Base-by-base conservation (phyloP, 768 basidiomycete genomes). In the Russula compacta region DNA sequence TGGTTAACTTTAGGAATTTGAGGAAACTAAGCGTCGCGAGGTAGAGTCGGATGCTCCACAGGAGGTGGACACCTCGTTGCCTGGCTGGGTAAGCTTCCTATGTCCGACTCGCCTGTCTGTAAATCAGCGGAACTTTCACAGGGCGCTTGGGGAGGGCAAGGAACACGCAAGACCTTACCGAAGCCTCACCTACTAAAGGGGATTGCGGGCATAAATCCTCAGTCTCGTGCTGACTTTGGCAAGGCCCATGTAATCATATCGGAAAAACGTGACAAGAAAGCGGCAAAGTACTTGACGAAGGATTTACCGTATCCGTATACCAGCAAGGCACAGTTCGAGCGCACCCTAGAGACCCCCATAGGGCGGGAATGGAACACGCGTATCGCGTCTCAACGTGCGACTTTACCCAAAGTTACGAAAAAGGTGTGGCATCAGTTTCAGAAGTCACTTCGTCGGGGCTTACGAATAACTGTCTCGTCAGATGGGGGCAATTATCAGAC, bases 271-370 rank as follows among this genome's bases (percentile, higher is more conserved):
- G 95, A 98, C 76, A 92, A 92, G 76, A 97, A 97, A 71, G 94
- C 91, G 0, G 76, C 83, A 15, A 90, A 92, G 74, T 98, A 95
- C 71, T 79, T 85, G 61, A 84, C 93, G 57, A 89, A 89, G 72
- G 95, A 98, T 71, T 73, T 99, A 48, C 97, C 97, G 3, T 89
- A 88, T 73, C 97, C 95, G 3, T 98, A 93, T 70, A 98, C 95
- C 9, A 90, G 87, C 72, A 85, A 85, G 59, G 91, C 87, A 4
- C 97, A 98, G 76, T 98, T 88, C 69, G 94, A 97, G 74, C 83
- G 86, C 38, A 81, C 81, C 63, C 84, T 97, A 78, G 82, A 86
- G 44, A 79, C 76, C 36, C 94, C 95, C 6, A 67, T 98, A 33
- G 95, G 95, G 7, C 78, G 78, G 52, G 95, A 98, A 72, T 99